Percentiles rank a stretch among this genome's conserved stretches.
phyloP scores from a whole-genome alignment of 108 stramenopile genomes.

The Schizochytrium sp. region DNA sequence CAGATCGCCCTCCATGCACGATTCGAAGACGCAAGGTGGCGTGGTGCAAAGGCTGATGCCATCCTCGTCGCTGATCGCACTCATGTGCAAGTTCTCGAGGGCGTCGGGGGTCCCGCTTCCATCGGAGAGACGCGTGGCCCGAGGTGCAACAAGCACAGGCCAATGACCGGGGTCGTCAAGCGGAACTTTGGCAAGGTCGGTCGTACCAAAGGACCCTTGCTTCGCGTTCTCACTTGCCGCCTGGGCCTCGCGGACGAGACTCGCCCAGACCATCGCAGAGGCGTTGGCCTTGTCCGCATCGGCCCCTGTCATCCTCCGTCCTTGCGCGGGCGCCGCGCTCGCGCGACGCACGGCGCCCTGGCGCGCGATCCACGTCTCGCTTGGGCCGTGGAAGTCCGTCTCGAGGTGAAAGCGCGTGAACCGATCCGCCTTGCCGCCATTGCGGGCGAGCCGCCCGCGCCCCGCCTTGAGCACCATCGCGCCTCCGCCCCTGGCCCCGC shows the following conservation, averaged over 20 bases:
- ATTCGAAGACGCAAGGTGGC: neutral
- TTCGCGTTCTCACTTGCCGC: neutral
- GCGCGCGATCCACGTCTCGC: neutral
- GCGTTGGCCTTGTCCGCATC: neutral
- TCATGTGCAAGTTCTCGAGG: neutral
- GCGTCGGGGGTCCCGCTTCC: too few species aligned
- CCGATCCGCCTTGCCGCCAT: neutral
- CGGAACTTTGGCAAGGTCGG: neutral
- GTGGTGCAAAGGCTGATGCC: neutral
- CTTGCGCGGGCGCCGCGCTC: neutral
- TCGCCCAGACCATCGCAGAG: neutral
- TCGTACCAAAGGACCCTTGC: neutral
- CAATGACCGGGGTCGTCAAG: neutral
- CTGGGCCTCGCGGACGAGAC: neutral
- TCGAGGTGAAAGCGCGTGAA: neutral
- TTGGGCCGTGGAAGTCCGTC: neutral
- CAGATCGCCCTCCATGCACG: neutral
- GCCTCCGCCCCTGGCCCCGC: too few species aligned
- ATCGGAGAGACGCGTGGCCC: too few species aligned
- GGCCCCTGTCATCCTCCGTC: neutral
- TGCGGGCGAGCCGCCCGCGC: neutral
- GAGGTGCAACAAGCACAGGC: neutral
- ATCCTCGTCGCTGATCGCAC: neutral
- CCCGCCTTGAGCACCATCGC: neutral
- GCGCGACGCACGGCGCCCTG: neutral